These are phyloP conservation scores for Cordia subcordata DNA, from an alignment of 257 asterid genomes.

Conservation along the genomic window DNA sequence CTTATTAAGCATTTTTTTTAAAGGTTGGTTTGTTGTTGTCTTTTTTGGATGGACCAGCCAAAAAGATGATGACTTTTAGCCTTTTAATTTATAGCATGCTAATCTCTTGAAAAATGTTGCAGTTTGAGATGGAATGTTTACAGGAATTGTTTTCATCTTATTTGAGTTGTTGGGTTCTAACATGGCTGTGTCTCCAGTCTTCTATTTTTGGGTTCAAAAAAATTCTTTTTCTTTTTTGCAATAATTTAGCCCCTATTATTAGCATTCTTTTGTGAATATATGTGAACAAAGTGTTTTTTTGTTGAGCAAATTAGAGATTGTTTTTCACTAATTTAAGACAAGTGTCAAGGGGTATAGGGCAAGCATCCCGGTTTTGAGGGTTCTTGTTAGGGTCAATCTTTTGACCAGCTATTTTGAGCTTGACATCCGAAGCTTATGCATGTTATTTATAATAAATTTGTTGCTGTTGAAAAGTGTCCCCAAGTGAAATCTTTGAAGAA, in stretches of 20 bases:
- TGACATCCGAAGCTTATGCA: neutral
- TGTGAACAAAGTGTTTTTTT: conserved; percentile 44
- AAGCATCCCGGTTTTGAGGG: conserved; percentile 39
- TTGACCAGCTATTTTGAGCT: neutral
- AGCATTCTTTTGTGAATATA: conserved; percentile 1
- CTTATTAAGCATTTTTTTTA: no score
- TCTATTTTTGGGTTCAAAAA: conserved; percentile 31
- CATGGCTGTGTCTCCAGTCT: conserved; percentile 29
- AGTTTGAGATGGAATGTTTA: no score
- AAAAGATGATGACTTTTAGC: no score
- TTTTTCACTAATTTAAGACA: conserved; percentile 41
- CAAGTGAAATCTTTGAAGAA: no score
- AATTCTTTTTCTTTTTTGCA: neutral
- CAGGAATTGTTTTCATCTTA: no score
- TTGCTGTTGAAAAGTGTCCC: no score
- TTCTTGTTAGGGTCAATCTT: conserved; percentile 13
- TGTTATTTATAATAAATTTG: no score
- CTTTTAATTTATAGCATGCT: no score
- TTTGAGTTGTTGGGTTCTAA: no score
- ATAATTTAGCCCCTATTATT: neutral
- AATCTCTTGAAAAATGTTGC: no score
- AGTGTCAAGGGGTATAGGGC: conserved; percentile 50
- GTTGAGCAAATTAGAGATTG: conserved; percentile 27
- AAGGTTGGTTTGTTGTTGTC: no score
- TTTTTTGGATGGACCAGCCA: no score